Evolutionary conservation across 768 basidiomycete genomes (phyloP).

Genomic region (Leccinum boreale): DNA sequence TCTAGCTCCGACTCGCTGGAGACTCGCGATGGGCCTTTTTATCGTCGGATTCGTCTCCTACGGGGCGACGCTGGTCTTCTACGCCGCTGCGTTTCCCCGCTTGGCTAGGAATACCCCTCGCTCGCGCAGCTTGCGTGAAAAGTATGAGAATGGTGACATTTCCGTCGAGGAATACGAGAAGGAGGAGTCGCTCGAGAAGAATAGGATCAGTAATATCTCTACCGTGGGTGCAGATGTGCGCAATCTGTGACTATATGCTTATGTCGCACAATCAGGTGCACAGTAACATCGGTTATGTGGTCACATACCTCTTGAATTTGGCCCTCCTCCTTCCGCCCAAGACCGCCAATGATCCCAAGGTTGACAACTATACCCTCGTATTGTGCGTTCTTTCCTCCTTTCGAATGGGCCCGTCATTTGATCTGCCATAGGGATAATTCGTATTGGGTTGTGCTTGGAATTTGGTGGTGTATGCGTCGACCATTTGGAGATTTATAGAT

Average conservation of each 20-base stretch:
- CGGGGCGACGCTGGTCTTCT: slow-evolving; percentile 80
- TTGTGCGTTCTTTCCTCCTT: slow-evolving; percentile 44
- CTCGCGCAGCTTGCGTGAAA: slow-evolving; percentile 51
- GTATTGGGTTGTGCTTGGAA: slow-evolving; percentile 76
- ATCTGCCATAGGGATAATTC: slow-evolving; percentile 50
- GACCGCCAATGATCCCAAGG: slow-evolving; percentile 47
- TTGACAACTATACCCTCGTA: slow-evolving; percentile 72
- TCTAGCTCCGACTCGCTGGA: slow-evolving; percentile 66
- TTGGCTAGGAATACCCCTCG: slow-evolving; percentile 75
- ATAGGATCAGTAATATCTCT: slow-evolving; percentile 79
- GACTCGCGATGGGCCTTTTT: slow-evolving; percentile 71
- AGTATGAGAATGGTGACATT: slow-evolving; percentile 59
- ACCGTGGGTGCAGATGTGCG: slow-evolving; percentile 45
- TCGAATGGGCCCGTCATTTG: not conserved
- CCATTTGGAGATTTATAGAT: not conserved
- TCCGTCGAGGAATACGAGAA: slow-evolving; percentile 59
- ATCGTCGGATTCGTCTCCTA: slow-evolving; percentile 79
- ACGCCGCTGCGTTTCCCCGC: slow-evolving; percentile 73
- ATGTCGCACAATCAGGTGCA: slow-evolving; percentile 47
- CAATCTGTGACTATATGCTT: not conserved
- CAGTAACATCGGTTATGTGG: slow-evolving; percentile 73
- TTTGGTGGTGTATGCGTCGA: slow-evolving; percentile 78
- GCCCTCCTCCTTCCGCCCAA: slow-evolving; percentile 60
- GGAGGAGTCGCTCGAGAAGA: slow-evolving; percentile 81
- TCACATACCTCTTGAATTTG: slow-evolving; percentile 61